Base-by-base conservation (phyloP, 805 yeast genomes). In the Candida schatavii region DNA sequence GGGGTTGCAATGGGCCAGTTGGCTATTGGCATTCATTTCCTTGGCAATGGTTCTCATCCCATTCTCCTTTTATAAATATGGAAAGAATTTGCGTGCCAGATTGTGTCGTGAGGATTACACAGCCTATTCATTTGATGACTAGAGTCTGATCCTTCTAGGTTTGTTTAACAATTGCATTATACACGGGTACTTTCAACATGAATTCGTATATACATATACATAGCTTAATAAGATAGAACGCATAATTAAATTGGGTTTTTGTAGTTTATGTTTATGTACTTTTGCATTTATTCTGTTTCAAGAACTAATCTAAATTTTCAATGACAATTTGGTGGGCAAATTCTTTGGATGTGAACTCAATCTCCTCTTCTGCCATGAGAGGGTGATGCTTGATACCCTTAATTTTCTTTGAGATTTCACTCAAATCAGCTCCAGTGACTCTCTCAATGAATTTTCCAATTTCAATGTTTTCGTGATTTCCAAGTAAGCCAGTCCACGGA, bases 391-490 rank as follows among this genome's bases (percentile, higher is more conserved):
- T 60, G 2, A 80, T 76, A 25, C 73, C 74, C 42, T 70, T 65
- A 35, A 84, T 55, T 56, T 68, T 45, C 21, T 70, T 59, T 1
- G 86, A 80, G 2, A 84, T 70, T 22, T 70, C 48, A 0, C 51
- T 50, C 51, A 84, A 66, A 52, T 77, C 69, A 6, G 75, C 66
- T 7, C 74, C 67, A 57, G 78, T 61, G 54, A 74, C 71, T 4
- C 68, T 50, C 35, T 75, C 85, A 82, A 89, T 74, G 57, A 83
- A 87, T 20, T 69, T 56, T 3, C 97, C 97, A 46, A 90, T 76
- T 52, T 88, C 97, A 31, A 72, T 88, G 64, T 91, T 90, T 65
- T 90, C 97, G 55, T 79, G 87, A 61, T 83, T 85, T 5, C 97
- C 97, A 23, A 74, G 75, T 41, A 89, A 68, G 9, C 77, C 69